These are phyloP conservation scores for Termitomyces sp. DNA, from an alignment of 1,284 basidiomycete species.

Conservation along the genomic window DNA sequence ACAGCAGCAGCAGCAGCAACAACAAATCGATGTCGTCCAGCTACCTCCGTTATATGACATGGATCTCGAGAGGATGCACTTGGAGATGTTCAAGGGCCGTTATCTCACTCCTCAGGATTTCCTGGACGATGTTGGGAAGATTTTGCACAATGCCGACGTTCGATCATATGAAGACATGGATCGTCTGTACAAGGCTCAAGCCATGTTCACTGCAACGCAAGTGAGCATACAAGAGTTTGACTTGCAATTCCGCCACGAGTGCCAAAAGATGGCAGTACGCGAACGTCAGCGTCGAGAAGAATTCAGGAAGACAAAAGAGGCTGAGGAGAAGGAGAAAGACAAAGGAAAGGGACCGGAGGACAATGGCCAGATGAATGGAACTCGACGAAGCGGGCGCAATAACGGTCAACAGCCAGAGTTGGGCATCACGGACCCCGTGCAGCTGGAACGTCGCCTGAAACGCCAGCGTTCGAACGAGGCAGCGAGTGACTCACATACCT, in stretches of 20 bases:
- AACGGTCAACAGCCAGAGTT: slow-evolving; percentile 70
- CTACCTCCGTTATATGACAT: slow-evolving; percentile 62
- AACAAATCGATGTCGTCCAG: slow-evolving; percentile 31
- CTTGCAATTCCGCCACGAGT: slow-evolving; percentile 75
- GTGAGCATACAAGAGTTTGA: slow-evolving; percentile 91
- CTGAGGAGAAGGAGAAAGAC: slow-evolving; percentile 38
- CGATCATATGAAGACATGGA: slow-evolving; percentile 69
- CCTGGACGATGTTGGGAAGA: slow-evolving; percentile 83
- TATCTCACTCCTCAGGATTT: slow-evolving; percentile 89
- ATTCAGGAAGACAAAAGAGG: slow-evolving; percentile 46
- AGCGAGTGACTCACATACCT: slow-evolving; percentile 48
- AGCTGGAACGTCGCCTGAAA: slow-evolving; percentile 69
- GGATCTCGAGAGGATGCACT: slow-evolving; percentile 89
- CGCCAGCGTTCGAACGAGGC: slow-evolving; percentile 61
- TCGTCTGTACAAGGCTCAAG: slow-evolving; percentile 75
- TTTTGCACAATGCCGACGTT: slow-evolving; percentile 82
- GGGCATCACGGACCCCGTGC: slow-evolving; percentile 63
- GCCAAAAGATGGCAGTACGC: slow-evolving; percentile 82
- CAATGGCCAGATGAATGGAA: slow-evolving; percentile 32
- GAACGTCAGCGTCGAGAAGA: slow-evolving; percentile 69
- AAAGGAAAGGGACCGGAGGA: slow-evolving; percentile 34
- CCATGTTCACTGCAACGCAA: slow-evolving; percentile 85
- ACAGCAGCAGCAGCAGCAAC: slow-evolving; percentile 25
- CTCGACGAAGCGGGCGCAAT: slow-evolving; percentile 63
- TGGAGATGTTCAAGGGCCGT: slow-evolving; percentile 78